Evolutionary conservation across 2,329 filamentous ascomycete genomes (phyloP).

Genomic region (Venturia aucupariae): DNA sequence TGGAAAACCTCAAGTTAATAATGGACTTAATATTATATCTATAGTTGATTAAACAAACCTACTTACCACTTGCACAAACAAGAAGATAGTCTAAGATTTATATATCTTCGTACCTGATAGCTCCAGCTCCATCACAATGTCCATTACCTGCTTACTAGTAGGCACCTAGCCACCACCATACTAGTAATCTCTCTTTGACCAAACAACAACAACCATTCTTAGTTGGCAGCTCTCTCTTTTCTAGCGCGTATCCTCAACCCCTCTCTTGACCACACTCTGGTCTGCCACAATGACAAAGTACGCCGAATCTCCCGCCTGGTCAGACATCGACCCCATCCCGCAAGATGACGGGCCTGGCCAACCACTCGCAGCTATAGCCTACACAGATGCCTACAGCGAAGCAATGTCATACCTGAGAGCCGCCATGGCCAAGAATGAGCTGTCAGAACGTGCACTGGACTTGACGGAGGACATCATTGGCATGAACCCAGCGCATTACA

Average conservation of each 20-base stretch:
- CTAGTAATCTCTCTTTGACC: neutral
- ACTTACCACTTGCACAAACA: neutral
- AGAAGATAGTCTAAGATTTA: no score
- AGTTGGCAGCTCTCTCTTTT: neutral
- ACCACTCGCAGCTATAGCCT: constrained; percentile 86
- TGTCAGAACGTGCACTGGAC: constrained; percentile 64
- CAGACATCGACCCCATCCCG: constrained; percentile 73
- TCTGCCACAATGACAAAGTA: constrained; percentile 37
- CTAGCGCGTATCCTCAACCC: neutral
- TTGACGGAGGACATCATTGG: constrained; percentile 85
- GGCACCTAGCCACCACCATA: neutral
- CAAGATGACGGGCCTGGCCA: constrained; percentile 66
- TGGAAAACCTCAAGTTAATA: no score
- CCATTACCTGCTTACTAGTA: no score
- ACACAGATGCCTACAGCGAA: constrained; percentile 81
- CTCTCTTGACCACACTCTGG: neutral
- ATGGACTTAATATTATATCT: no score
- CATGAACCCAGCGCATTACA: constrained; percentile 96
- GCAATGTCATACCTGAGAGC: constrained; percentile 89
- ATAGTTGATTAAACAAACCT: neutral
- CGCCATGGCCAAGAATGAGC: constrained; percentile 82
- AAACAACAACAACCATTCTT: neutral
- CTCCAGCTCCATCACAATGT: no score
- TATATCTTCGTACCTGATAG: no score
- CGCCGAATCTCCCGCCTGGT: constrained; percentile 65